Percentiles rank a stretch among this genome's conserved stretches.
Conservation (phyloP, 2,329 filamentous ascomycete species). For the Fusarium foetens region DNA sequence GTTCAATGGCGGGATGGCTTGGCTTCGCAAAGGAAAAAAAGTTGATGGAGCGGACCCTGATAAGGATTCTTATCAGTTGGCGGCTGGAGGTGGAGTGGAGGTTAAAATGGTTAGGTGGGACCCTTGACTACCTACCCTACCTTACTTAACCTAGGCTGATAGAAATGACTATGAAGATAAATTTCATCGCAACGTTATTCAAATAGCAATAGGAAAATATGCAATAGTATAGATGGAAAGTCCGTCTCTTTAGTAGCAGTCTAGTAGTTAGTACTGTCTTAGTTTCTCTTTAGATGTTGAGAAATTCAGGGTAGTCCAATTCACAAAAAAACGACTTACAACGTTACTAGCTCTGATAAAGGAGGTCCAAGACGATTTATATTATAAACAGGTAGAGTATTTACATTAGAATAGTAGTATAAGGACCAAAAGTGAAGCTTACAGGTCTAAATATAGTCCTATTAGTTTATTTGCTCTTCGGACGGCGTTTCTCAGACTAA, state of each 20-base stretch:
- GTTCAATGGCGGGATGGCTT: constrained; percentile 9
- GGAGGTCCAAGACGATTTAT: background rate
- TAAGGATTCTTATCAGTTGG: constrained; percentile 38
- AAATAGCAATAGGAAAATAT: background rate
- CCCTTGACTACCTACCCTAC: background rate
- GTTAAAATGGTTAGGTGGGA: constrained; percentile 6
- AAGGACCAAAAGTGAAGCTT: too few relatives aligned
- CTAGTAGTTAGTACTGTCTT: background rate
- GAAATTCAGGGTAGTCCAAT: background rate
- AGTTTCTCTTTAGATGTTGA: background rate
- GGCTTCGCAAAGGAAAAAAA: constrained; percentile 34
- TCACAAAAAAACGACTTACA: background rate
- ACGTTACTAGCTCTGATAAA: background rate
- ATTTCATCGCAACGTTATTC: background rate
- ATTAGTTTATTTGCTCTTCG: background rate
- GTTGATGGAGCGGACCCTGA: constrained; percentile 31
- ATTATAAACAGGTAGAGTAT: background rate
- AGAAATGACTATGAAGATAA: background rate
- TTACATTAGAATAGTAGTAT: too few relatives aligned
- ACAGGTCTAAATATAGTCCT: background rate
- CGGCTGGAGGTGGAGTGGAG: background rate
- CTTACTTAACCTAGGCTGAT: background rate
- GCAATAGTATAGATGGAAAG: background rate
- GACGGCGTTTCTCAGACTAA: background rate
- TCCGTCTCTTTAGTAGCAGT: background rate